These are phyloP conservation scores for Thielaviopsis musarum DNA, from an alignment of 2,329 filamentous ascomycete species.

Conservation along the genomic window DNA sequence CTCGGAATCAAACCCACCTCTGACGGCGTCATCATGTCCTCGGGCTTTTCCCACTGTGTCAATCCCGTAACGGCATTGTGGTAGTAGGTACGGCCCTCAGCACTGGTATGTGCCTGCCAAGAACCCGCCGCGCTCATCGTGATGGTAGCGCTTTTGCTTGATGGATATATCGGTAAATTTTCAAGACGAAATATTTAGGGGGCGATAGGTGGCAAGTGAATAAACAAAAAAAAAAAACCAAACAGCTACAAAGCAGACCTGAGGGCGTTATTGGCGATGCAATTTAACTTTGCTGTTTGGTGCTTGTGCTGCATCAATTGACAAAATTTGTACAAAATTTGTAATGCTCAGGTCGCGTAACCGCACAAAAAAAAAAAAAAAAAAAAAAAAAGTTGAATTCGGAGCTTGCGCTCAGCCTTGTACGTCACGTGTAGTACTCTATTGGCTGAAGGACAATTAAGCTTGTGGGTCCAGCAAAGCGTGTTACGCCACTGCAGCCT, in stretches of 20 bases:
- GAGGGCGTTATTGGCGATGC: not conserved
- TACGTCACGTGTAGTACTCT: not conserved
- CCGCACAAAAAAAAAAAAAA: not conserved
- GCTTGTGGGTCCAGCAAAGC: not conserved
- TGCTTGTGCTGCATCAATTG: not conserved
- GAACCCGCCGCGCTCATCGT: slow-evolving; percentile 15
- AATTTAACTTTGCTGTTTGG: not conserved
- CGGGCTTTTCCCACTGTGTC: slow-evolving; percentile 89
- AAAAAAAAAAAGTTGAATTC: slow-evolving; percentile 2
- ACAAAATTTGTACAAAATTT: not conserved
- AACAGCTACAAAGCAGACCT: too few species aligned
- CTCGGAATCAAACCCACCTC: slow-evolving; percentile 40
- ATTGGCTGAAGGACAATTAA: not conserved
- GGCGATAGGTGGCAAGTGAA: too few species aligned
- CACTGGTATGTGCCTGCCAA: slow-evolving; percentile 70
- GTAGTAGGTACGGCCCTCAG: slow-evolving; percentile 78
- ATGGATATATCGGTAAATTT: not conserved
- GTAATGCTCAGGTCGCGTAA: not conserved
- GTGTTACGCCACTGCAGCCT: not conserved
- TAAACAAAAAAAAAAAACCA: not conserved
- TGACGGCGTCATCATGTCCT: slow-evolving; percentile 67
- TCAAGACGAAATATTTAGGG: too few species aligned
- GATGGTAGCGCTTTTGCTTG: not conserved
- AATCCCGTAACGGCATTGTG: slow-evolving; percentile 74
- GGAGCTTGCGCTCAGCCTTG: slow-evolving; percentile 6